Evolutionary conservation across 164 flowering plant species (phyloP).

Genomic region (Magnolia sinica): DNA sequence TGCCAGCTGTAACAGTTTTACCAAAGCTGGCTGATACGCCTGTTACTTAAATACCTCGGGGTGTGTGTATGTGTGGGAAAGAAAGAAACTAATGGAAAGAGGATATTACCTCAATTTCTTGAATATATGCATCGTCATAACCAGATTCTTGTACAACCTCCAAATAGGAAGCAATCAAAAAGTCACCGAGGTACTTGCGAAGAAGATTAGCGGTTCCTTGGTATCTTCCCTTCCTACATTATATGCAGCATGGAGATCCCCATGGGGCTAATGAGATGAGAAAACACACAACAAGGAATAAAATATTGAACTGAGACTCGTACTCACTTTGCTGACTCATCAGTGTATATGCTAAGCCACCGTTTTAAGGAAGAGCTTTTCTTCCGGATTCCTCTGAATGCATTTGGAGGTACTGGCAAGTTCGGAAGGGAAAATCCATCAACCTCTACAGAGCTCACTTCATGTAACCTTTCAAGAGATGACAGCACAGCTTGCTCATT

Average conservation of each 20-base stretch:
- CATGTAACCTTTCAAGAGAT: slow-evolving; percentile 45
- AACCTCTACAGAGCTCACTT: slow-evolving; percentile 34
- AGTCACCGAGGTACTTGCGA: slow-evolving; percentile 89
- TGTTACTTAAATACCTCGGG: no score
- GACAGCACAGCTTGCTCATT: slow-evolving; percentile 49
- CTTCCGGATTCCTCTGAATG: slow-evolving; percentile 72
- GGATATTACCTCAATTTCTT: slow-evolving; percentile 76
- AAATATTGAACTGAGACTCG: neutral
- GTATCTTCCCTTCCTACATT: slow-evolving; percentile 66
- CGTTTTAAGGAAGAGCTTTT: slow-evolving; percentile 70
- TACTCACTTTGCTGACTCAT: slow-evolving; percentile 68
- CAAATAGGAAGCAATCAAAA: slow-evolving; percentile 78
- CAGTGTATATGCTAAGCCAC: slow-evolving; percentile 79
- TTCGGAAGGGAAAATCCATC: slow-evolving; percentile 48
- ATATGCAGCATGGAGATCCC: slow-evolving; percentile 1
- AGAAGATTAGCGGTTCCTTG: slow-evolving; percentile 50
- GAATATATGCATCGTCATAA: slow-evolving; percentile 53
- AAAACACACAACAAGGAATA: neutral
- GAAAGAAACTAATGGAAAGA: neutral
- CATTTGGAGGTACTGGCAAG: slow-evolving; percentile 76
- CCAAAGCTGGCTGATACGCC: no score
- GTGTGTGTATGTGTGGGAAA: neutral
- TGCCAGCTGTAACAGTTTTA: no score
- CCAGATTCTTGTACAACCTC: slow-evolving; percentile 72
- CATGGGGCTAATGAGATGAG: neutral